Base-by-base conservation (phyloP, 108 stramenopile species). In the Chaetoceros tenuissimus region DNA sequence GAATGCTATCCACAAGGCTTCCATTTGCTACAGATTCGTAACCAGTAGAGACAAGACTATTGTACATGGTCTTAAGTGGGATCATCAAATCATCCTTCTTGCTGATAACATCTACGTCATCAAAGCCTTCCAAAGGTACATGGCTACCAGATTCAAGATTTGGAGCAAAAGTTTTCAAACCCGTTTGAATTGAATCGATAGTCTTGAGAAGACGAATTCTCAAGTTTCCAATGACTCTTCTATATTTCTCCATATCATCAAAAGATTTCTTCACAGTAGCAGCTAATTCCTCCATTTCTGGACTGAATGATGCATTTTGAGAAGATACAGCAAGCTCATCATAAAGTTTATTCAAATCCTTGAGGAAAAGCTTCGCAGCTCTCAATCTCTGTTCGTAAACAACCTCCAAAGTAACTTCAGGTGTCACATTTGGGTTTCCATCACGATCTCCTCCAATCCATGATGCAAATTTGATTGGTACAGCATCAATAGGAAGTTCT, bases 391-490 rank as follows among this genome's bases (percentile, higher is more conserved):
- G 85, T 26, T 79, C 70, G 24, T 85, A 64, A 3, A 84, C 74
- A 24, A 96, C 96, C 60, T 94, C 92, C 31, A 64, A 56, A 8
- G 97, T 98, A 0, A 96, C 94, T 28, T 72, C 65, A 5, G 97
- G 92, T 1, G 94, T 94, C 19, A 94, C 94, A 64, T 96, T 96
- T 24, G 97, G 97, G 70, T 98, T 98, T 20, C 97, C 97, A 73
- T 94, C 95, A 7, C 95, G 81, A 60, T 97, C 94, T 23, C 94
- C 94, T 21, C 94, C 94, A 71, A 97, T 97, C 96, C 96, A 97
- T 5, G 87, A 88, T 2, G 92, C 94, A 62, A 98, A 95, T 27
- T 82, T 75, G 52, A 98, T 79, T 2, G 97, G 97, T 2, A 84
- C 73, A 2, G 62, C 71, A 40, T 92, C 86, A 5, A 96, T 71